Evolutionary conservation across 352 stramenopile genomes (phyloP).

Genomic region (Globisporangium nodosum): DNA sequence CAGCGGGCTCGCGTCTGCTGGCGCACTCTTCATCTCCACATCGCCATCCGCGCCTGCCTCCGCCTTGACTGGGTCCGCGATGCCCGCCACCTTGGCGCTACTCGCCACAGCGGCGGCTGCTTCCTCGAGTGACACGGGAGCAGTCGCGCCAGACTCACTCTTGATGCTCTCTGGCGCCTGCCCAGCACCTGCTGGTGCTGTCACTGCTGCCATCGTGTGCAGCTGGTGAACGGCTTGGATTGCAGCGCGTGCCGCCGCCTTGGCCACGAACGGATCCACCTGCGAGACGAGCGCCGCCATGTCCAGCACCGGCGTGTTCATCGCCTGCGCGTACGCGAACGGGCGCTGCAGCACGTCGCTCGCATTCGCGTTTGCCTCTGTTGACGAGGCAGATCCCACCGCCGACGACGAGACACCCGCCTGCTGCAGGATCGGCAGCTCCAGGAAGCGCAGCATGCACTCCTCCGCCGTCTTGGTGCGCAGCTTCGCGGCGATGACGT

Average conservation of each 20-base stretch:
- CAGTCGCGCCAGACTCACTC: constrained; percentile 4
- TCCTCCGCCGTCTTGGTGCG: constrained; percentile 66
- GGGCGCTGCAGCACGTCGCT: constrained; percentile 19
- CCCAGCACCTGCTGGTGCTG: neutral
- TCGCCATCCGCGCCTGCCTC: constrained; percentile 33
- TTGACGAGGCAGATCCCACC: neutral
- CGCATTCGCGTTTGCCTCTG: neutral
- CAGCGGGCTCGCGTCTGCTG: neutral
- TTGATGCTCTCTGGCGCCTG: constrained; percentile 1
- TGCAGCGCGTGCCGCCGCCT: constrained; percentile 59
- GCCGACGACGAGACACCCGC: neutral
- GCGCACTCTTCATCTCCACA: constrained; percentile 33
- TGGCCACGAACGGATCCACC: constrained; percentile 65
- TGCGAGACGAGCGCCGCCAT: constrained; percentile 46
- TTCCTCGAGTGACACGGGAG: constrained; percentile 24
- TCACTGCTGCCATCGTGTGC: constrained; percentile 32
- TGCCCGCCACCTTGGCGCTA: constrained; percentile 33
- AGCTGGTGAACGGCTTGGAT: constrained; percentile 61
- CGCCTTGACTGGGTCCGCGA: constrained; percentile 30
- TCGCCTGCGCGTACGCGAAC: constrained; percentile 37
- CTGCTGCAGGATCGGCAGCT: constrained; percentile 53
- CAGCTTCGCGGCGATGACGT: constrained; percentile 62
- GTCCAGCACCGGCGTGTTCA: constrained; percentile 52
- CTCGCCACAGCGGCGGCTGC: constrained; percentile 32
- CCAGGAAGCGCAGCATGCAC: constrained; percentile 74